These are phyloP conservation scores for Euphorbia lathyris DNA, from an alignment of 345 rosid genomes.

Conservation along the genomic window DNA sequence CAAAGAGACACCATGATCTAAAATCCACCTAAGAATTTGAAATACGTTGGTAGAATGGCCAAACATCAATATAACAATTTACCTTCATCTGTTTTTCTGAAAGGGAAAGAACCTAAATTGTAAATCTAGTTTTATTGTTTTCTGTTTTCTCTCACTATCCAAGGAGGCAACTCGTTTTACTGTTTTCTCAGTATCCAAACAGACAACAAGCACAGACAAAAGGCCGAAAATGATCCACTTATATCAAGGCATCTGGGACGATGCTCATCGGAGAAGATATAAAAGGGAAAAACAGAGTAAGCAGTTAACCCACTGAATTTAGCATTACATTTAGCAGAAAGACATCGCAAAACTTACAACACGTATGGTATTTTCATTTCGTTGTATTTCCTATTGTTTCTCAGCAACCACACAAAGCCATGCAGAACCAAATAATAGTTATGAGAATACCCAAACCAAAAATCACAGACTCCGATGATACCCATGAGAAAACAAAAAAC, in stretches of 20 bases:
- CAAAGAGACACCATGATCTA: neutral
- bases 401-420: slow-evolving; percentile 21
- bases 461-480: neutral
- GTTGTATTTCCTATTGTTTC: neutral
- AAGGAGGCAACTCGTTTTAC: neutral
- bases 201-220: neutral
- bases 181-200: slow-evolving; percentile 18
- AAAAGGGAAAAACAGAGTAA: neutral
- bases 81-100: neutral
- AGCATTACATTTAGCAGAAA: neutral
- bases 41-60: neutral
- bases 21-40: neutral
- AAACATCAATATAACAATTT: slow-evolving; percentile 3
- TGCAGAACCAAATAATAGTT: slow-evolving; percentile 8
- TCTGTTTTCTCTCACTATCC: slow-evolving; percentile 12
- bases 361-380: slow-evolving; percentile 1
- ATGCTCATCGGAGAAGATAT: neutral
- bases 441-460: neutral
- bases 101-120: neutral
- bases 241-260: neutral
- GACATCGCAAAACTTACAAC: neutral
- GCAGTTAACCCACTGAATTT: neutral
- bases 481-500: neutral
- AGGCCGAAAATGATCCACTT: neutral
- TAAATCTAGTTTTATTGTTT: neutral